Evolutionary conservation across 495 filamentous ascomycete species (phyloP), one percentile per base, ranked within the genome.

Genomic region (Neurospora sp.): DNA sequence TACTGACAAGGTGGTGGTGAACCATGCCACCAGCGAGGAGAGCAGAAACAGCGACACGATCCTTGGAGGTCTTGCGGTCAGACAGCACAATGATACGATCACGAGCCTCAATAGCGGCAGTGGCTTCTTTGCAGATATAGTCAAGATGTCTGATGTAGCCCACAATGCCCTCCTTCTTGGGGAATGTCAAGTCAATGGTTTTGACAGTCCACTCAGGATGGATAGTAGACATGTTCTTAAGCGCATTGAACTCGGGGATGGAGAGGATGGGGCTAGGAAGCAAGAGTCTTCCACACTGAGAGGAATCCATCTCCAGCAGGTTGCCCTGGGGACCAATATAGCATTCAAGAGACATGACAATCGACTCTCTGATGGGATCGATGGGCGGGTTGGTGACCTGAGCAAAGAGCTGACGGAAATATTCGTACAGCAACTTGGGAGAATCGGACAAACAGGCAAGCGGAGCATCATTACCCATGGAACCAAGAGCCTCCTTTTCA

Each of bases 331-430:
- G 96, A 42, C 96, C 96, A 76, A 99, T 92, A 79, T 98, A 99
- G 78, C 96, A 96, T 76, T 97, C 96, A 41, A 98, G 83, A 68
- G 96, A 98, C 96, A 99, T 99, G 80, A 99, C 96, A 73, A 98
- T 96, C 20, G 96, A 96, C 84, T 99, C 96, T 82, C 96, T 89
- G 77, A 99, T 99, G 8, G 96, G 96, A 78, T 99, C 96, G 80
- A 99, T 99, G 8, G 96, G 96, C 72, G 96, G 96, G 80, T 99
- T 99, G 42, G 96, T 99, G 81, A 99, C 96, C 85, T 99, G 96
- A 9, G 96, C 96, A 80, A 99, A 99, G 40, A 99, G 90, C 84
- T 99, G 93, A 40, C 96, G 90, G 90, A 98, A 99, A 82, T 99
- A 99, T 81, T 99, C 96, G 80, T 93, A 97, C 48, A 98, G 89